Percentiles rank a stretch among this genome's conserved stretches.
phyloP scores from a whole-genome alignment of 225 moss, liverwort and hornwort genomes.

The Marchantia polymorpha region DNA sequence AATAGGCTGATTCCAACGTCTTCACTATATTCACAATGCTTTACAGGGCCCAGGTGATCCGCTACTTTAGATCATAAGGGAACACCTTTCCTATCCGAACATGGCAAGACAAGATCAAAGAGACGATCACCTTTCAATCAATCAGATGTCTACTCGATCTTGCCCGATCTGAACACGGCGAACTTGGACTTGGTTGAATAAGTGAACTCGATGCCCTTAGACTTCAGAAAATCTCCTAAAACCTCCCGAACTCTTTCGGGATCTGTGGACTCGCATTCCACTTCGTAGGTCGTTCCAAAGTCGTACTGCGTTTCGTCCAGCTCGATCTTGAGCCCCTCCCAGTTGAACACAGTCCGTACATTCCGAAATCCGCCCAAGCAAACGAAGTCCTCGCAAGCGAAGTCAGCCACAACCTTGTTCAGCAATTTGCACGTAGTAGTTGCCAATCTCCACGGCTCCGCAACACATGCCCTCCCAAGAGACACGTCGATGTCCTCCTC shows the following conservation, averaged over 20 bases:
- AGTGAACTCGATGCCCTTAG: constrained; percentile 56
- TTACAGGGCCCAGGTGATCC: too few relatives aligned
- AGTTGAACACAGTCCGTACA: constrained; percentile 73
- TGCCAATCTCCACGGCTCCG: constrained; percentile 55
- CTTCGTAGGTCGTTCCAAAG: constrained; percentile 81
- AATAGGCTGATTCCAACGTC: too few relatives aligned
- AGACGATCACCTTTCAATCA: background rate
- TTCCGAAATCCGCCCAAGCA: constrained; percentile 93
- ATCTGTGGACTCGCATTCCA: constrained; percentile 83
- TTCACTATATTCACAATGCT: too few relatives aligned
- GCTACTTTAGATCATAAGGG: too few relatives aligned
- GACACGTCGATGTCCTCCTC: constrained; percentile 89
- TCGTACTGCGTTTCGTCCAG: constrained; percentile 89
- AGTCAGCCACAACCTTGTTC: constrained; percentile 59
- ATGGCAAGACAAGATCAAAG: background rate
- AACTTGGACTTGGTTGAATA: constrained; percentile 86
- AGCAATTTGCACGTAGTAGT: constrained; percentile 51
- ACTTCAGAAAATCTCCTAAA: constrained; percentile 58
- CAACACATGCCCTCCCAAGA: constrained; percentile 62
- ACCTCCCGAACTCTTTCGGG: constrained; percentile 76
- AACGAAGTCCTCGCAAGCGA: constrained; percentile 58
- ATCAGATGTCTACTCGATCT: constrained; percentile 42
- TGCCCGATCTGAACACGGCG: constrained; percentile 75
- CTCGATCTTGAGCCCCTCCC: constrained; percentile 80
- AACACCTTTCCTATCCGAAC: too few relatives aligned